phyloP scores from a whole-genome alignment of 257 asterid genomes.

The Fraxinus cuspidata region DNA sequence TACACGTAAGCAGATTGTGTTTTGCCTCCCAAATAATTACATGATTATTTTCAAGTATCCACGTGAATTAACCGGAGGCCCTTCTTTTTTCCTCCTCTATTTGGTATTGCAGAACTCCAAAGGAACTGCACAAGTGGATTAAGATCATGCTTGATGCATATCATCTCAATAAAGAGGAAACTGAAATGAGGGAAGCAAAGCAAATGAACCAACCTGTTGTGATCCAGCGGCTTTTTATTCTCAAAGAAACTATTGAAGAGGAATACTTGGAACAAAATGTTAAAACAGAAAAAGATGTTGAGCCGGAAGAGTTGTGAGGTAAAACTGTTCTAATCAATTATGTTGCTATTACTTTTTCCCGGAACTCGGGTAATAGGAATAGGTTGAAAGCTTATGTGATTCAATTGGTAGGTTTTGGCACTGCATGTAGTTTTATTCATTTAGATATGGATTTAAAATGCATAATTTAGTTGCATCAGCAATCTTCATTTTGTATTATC shows the following conservation, averaged over 20 bases:
- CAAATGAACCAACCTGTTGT: slow-evolving; percentile 77
- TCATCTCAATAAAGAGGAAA: slow-evolving; percentile 77
- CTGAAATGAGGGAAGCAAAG: slow-evolving; percentile 84
- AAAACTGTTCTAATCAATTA: not conserved
- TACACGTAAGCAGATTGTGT: slow-evolving; percentile 55
- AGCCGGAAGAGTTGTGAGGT: slow-evolving; percentile 39
- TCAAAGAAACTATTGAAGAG: slow-evolving; percentile 79
- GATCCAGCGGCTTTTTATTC: slow-evolving; percentile 84
- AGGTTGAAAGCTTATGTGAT: slow-evolving; percentile 6
- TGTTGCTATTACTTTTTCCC: not conserved
- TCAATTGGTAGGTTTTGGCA: slow-evolving; percentile 5
- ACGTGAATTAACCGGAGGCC: not conserved
- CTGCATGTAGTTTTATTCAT: not conserved
- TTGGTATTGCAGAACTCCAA: slow-evolving; percentile 64
- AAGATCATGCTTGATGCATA: slow-evolving; percentile 90
- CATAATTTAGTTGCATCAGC: slow-evolving; percentile 9
- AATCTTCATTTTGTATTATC: slow-evolving; percentile 10
- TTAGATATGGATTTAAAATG: slow-evolving; percentile 16
- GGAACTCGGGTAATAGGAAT: not conserved
- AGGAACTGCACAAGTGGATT: slow-evolving; percentile 94
- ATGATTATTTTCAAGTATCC: not conserved
- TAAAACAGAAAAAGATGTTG: slow-evolving; percentile 31
- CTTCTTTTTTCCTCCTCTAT: not conserved
- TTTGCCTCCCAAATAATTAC: not conserved
- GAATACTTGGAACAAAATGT: slow-evolving; percentile 70